Base-by-base conservation (phyloP, 257 asterid species). In the Ballota nigra region DNA sequence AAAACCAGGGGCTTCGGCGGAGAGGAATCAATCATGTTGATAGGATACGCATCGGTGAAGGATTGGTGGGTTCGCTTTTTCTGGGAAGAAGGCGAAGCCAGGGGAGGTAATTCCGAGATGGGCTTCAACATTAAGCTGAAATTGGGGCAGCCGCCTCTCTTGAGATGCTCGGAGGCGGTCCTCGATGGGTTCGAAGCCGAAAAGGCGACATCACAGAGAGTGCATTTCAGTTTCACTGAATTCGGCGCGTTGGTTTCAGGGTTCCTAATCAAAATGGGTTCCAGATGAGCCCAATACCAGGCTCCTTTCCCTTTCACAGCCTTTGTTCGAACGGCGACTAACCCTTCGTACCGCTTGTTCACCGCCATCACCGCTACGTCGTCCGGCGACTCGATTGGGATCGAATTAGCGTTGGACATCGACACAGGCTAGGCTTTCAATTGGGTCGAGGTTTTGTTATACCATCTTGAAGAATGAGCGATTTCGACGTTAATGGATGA, bases 261-360 rank as follows among this genome's bases (percentile, higher is more conserved):
- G 28, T 85, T 81, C 18, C 66, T 81, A 61, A 93, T 74, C 71
- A 91, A 63, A 74, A 91, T 70, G 16, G 98, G 98, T 83, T 93
- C 97, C 8, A 93, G 83, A 73, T 93, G 96, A 77, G 91, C 81
- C 98, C 98, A 93, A 53, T 93, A 93, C 98, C 98, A 93, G 1
- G 98, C 98, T 18, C 98, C 98, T 84, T 91, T 93, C 66, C 98
- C 98, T 71, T 87, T 89, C 10, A 84, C 80, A 1, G 98, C 97
- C 85, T 93, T 93, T 1, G 87, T 87, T 12, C 96, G 91, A 76
- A 90, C 87, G 8, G 86, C 77, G 53, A 83, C 74, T 8, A 93
- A 81, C 3, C 92, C 86, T 74, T 93, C 98, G 38, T 86, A 93
- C 66, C 97, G 70, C 83, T 85, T 93, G 41, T 69, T 81, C 66